phyloP scores from a whole-genome alignment of 345 rosid species.

The Mangifera indica region DNA sequence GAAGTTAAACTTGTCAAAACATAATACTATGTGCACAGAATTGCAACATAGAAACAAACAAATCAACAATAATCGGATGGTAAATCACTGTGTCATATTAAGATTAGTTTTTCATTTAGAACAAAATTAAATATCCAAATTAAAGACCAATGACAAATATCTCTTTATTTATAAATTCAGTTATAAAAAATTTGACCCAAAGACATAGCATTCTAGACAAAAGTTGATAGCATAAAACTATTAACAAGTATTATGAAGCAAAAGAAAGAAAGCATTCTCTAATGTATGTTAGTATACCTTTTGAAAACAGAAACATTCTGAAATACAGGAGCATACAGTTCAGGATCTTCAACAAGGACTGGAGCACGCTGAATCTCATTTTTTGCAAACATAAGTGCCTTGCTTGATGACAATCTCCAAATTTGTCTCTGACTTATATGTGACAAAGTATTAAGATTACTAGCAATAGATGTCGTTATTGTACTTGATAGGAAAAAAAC shows the following conservation, averaged over 20 bases:
- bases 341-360: conserved; percentile 40
- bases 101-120: neutral
- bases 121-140: neutral
- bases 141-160: neutral
- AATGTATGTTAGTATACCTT: conserved; percentile 41
- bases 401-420: conserved; percentile 54
- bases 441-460: conserved; percentile 9
- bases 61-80: too few relatives aligned
- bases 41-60: too few relatives aligned
- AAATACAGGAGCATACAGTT: conserved; percentile 58
- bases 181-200: neutral
- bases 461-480: neutral
- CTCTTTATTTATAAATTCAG: neutral
- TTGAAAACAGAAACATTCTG: conserved; percentile 64
- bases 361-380: conserved; percentile 57
- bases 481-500: neutral
- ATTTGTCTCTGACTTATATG: conserved; percentile 47
- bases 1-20: too few relatives aligned
- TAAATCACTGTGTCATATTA: too few relatives aligned
- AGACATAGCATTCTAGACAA: neutral
- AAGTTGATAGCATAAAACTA: neutral
- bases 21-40: too few relatives aligned
- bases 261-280: neutral
- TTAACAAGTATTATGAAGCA: neutral
- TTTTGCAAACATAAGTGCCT: conserved; percentile 69